A percentile compares a stretch with the other conserved stretches of the same genome.
These are phyloP conservation scores for Oryza brachyantha DNA, from an alignment of 176 grass and related monocot species.

Conservation along the genomic window DNA sequence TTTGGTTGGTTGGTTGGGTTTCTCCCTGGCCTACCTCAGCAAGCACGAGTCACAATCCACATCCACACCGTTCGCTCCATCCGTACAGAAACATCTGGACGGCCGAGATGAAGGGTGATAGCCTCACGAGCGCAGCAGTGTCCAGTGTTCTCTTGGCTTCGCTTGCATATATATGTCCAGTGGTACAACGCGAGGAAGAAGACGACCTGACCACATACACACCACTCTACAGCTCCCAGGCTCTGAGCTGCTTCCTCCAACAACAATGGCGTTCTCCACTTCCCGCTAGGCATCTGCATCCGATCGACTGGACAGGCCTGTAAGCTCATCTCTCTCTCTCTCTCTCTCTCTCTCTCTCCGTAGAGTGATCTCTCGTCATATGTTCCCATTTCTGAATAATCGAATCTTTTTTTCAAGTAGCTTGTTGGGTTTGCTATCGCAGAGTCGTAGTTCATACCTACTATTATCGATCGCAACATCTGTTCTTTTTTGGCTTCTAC, in stretches of 20 bases:
- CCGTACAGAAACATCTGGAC: not conserved
- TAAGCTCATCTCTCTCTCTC: not conserved
- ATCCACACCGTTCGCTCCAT: not conserved
- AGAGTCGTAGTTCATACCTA: not conserved
- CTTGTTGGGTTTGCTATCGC: no score
- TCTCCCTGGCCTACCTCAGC: not conserved
- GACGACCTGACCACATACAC: not conserved
- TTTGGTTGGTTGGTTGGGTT: not conserved
- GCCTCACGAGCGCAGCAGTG: slow-evolving; percentile 11
- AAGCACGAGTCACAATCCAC: not conserved
- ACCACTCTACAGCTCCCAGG: not conserved
- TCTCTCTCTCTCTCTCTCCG: not conserved
- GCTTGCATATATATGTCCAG: not conserved
- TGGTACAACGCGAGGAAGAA: not conserved
- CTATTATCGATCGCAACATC: not conserved
- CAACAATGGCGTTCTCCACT: not conserved
- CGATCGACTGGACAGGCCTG: not conserved
- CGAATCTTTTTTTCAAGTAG: not conserved
- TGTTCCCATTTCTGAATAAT: not conserved
- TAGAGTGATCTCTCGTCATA: not conserved
- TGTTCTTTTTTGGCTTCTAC: not conserved
- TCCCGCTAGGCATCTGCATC: not conserved
- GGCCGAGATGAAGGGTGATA: not conserved
- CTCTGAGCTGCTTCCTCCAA: not conserved
- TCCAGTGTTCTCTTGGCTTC: no score